Evolutionary conservation across 2,329 filamentous ascomycete genomes (phyloP).

Genomic region (Hypoxylon sp.): DNA sequence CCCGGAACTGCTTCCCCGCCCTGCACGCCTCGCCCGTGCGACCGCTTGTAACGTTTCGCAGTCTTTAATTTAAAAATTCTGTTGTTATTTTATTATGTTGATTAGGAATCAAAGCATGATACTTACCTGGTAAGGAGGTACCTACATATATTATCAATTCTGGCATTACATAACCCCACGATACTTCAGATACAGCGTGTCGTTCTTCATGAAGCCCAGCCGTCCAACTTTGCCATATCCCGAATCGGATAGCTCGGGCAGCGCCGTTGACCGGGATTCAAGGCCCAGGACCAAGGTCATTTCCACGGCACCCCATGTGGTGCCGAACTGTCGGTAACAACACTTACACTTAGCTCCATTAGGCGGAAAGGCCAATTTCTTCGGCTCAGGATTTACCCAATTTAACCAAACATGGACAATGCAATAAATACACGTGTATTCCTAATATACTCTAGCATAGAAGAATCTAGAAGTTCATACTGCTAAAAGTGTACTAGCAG

Average conservation of each 20-base stretch:
- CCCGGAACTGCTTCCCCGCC: conserved; percentile 36
- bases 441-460: background rate
- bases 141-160: background rate
- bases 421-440: background rate
- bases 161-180: background rate
- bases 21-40: conserved; percentile 12
- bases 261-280: conserved; percentile 3
- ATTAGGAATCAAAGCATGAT: background rate
- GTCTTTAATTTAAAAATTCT: conserved; percentile 4
- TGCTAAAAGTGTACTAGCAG: background rate
- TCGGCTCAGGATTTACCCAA: background rate
- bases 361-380: background rate
- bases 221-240: conserved; percentile 1
- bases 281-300: background rate
- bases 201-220: background rate
- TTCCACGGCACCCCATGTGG: conserved; percentile 7
- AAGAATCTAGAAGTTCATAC: background rate
- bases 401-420: background rate
- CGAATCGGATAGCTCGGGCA: background rate
- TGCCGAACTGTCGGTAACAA: conserved; percentile 15
- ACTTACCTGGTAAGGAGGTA: background rate
- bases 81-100: background rate
- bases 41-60: conserved; percentile 16
- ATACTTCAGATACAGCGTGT: background rate
- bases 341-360: conserved; percentile 6